Conservation (phyloP, 768 basidiomycete species). For the Sistotremastrum niveocremeum region DNA sequence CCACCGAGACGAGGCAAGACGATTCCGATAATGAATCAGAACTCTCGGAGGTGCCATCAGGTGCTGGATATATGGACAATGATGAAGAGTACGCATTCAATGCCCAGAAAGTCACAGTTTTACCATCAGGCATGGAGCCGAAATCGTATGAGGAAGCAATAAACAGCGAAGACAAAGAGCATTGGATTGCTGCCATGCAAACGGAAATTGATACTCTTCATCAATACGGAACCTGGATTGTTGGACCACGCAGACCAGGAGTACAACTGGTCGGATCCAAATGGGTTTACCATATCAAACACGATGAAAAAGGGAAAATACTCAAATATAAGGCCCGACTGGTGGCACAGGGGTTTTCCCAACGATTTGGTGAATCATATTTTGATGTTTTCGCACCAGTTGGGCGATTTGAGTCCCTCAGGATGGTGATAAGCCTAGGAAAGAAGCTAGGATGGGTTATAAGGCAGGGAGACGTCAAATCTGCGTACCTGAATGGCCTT, state of each 20-base stretch:
- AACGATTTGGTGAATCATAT: conserved; percentile 8
- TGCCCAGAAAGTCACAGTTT: no score
- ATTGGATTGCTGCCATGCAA: background rate
- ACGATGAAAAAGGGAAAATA: conserved; percentile 8
- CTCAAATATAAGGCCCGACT: conserved; percentile 13
- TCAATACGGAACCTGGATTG: conserved; percentile 10
- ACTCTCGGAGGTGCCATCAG: no score
- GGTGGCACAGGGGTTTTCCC: conserved; percentile 17
- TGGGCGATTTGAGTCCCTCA: conserved; percentile 12
- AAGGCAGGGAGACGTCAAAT: conserved; percentile 16
- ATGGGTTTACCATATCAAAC: conserved; percentile 17
- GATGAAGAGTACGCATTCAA: no score
- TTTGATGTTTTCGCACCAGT: no score
- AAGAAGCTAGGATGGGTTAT: conserved; percentile 22
- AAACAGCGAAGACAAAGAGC: background rate
- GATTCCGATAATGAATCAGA: no score
- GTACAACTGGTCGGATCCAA: conserved; percentile 9
- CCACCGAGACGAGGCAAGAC: no score
- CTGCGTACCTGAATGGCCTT: conserved; percentile 6
- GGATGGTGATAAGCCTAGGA: conserved; percentile 23
- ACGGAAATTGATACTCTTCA: conserved; percentile 1
- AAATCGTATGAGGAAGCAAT: conserved; percentile 1
- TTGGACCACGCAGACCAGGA: conserved; percentile 8
- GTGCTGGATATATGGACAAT: no score
- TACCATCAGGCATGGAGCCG: background rate